Evolutionary conservation across 768 basidiomycete species (phyloP).

Genomic region (Boletus sp.): DNA sequence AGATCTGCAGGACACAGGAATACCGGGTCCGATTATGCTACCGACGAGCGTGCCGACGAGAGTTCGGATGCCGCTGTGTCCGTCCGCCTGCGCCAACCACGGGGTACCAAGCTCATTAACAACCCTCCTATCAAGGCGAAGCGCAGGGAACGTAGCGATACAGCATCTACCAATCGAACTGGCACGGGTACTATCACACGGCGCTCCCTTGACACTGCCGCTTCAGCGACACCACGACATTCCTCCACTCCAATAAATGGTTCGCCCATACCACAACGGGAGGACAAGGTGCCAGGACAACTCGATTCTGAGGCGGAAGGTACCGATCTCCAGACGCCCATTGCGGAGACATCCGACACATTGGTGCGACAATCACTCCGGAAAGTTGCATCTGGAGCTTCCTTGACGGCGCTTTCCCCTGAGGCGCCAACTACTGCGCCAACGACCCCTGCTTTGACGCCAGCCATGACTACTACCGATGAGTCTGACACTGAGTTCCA

Average conservation of each 20-base stretch:
- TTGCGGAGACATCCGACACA: slow-evolving; percentile 29
- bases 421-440: slow-evolving; percentile 26
- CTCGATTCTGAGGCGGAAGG: slow-evolving; percentile 36
- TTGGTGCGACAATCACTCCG: slow-evolving; percentile 23
- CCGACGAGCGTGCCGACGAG: slow-evolving; percentile 57
- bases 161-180: slow-evolving; percentile 61
- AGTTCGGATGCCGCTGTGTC: slow-evolving; percentile 46
- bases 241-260: slow-evolving; percentile 25
- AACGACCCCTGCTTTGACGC: slow-evolving; percentile 37
- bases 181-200: slow-evolving; percentile 31
- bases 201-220: slow-evolving; percentile 23
- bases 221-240: slow-evolving; percentile 30
- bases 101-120: slow-evolving; percentile 32
- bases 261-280: slow-evolving; percentile 28
- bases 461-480: slow-evolving; percentile 48
- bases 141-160: slow-evolving; percentile 55
- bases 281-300: slow-evolving; percentile 40
- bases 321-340: slow-evolving; percentile 24
- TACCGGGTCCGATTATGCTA: slow-evolving; percentile 27
- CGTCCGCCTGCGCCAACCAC: slow-evolving; percentile 42
- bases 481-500: slow-evolving; percentile 87
- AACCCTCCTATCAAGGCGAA: slow-evolving; percentile 37
- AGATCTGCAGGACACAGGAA: slow-evolving; percentile 25
- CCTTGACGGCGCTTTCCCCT: slow-evolving; percentile 26
- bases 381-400: slow-evolving; percentile 35